These are phyloP conservation scores for Biancaea sappan DNA, from an alignment of 306 rosid genomes.

Conservation along the genomic window DNA sequence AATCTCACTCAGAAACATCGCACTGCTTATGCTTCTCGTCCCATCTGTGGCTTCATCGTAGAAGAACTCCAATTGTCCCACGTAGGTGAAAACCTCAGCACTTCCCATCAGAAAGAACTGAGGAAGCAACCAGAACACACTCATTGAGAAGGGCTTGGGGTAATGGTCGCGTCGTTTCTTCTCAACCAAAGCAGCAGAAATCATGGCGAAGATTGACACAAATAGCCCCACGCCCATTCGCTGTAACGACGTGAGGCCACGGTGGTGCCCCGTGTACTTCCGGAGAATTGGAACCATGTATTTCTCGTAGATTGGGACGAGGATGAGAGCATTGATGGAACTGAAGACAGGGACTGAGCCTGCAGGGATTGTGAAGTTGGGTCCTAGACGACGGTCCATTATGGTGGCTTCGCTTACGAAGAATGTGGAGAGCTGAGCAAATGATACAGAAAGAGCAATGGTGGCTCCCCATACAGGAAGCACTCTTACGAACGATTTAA, in stretches of 20 bases:
- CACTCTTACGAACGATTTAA: slow-evolving; percentile 50
- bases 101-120: slow-evolving; percentile 57
- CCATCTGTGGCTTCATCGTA: slow-evolving; percentile 72
- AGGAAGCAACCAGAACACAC: slow-evolving; percentile 68
- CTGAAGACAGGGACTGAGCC: slow-evolving; percentile 53
- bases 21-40: slow-evolving; percentile 62
- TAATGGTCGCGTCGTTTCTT: slow-evolving; percentile 40
- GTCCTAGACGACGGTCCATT: slow-evolving; percentile 46
- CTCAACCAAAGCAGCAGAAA: slow-evolving; percentile 54
- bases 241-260: slow-evolving; percentile 65
- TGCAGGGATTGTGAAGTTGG: slow-evolving; percentile 48
- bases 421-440: slow-evolving; percentile 61
- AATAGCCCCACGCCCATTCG: slow-evolving; percentile 64
- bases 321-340: slow-evolving; percentile 50
- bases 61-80: slow-evolving; percentile 72
- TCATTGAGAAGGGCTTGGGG: slow-evolving; percentile 30
- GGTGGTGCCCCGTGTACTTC: slow-evolving; percentile 50
- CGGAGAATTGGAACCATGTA: slow-evolving; percentile 52
- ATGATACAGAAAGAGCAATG: slow-evolving; percentile 43
- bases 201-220: slow-evolving; percentile 52
- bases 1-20: slow-evolving; percentile 50
- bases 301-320: slow-evolving; percentile 62
- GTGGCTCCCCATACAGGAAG: slow-evolving; percentile 60
- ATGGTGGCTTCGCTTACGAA: slow-evolving; percentile 58
- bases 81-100: slow-evolving; percentile 70